Percentiles rank a stretch among this genome's conserved stretches.
Conservation (phyloP, 1,284 basidiomycete species). For the Hypsizygus ulmarius region DNA sequence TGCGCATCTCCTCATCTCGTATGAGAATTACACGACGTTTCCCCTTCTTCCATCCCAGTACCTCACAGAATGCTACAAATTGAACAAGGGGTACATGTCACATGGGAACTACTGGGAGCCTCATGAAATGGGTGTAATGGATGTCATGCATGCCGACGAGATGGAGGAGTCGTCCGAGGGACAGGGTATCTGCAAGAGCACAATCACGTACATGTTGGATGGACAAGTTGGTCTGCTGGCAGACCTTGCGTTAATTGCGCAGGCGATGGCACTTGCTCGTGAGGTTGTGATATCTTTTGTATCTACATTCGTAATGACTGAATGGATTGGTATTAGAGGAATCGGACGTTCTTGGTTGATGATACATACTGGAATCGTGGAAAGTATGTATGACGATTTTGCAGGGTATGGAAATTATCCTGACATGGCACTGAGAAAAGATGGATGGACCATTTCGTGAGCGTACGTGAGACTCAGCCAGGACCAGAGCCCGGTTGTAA, state of each 20-base stretch:
- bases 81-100: constrained; percentile 47
- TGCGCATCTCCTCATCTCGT: constrained; percentile 44
- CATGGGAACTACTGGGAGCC: constrained; percentile 55
- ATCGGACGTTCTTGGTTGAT: constrained; percentile 52
- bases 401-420: not conserved
- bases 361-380: constrained; percentile 69
- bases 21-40: constrained; percentile 58
- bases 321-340: constrained; percentile 32
- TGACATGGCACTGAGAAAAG: constrained; percentile 33
- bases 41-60: constrained; percentile 57
- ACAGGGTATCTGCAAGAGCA: constrained; percentile 49
- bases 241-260: constrained; percentile 64
- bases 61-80: constrained; percentile 50
- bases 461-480: constrained; percentile 52
- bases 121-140: constrained; percentile 34
- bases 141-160: constrained; percentile 49
- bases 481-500: constrained; percentile 64
- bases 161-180: constrained; percentile 17
- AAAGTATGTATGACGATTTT: constrained; percentile 40
- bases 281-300: constrained; percentile 43
- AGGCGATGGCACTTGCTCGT: constrained; percentile 60
- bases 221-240: constrained; percentile 60
- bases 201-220: constrained; percentile 69
- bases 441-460: constrained; percentile 65
- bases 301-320: not conserved